Percentiles rank a stretch among this genome's conserved stretches.
These are phyloP conservation scores for Quercus engelmannii DNA, from an alignment of 306 rosid genomes.

Conservation along the genomic window DNA sequence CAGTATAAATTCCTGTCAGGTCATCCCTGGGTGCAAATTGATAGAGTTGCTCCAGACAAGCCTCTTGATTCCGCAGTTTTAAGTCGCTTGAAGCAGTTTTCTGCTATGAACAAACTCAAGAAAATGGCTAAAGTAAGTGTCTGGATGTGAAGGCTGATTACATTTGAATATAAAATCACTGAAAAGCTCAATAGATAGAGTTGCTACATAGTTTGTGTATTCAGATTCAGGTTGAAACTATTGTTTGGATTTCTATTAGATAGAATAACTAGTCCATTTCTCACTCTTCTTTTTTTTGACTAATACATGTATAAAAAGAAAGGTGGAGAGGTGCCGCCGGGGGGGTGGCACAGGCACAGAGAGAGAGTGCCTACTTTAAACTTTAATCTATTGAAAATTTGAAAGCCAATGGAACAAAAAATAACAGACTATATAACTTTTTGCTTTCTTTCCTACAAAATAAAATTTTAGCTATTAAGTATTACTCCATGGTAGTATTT, in stretches of 20 bases:
- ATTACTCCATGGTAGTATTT: background rate
- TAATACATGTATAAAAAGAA: too few species aligned
- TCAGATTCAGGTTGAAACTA: constrained; percentile 6
- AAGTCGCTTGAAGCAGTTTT: too few species aligned
- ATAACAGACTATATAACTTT: too few species aligned
- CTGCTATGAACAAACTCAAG: constrained; percentile 96
- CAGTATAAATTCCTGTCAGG: constrained; percentile 45
- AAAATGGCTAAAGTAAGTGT: constrained; percentile 91
- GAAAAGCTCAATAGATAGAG: constrained; percentile 7
- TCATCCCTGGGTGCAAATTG: constrained; percentile 98
- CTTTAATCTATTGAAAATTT: too few species aligned
- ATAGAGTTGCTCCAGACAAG: constrained; percentile 90
- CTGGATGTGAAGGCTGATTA: constrained; percentile 12
- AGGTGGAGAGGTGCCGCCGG: too few species aligned
- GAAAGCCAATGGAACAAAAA: too few species aligned
- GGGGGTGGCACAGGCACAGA: too few species aligned
- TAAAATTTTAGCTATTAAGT: constrained; percentile 18
- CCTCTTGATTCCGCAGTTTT: constrained; percentile 95
- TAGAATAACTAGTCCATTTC: background rate
- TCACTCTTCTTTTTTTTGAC: too few species aligned
- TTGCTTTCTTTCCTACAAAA: too few species aligned
- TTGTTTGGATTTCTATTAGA: background rate
- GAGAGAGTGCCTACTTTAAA: too few species aligned
- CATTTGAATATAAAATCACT: background rate
- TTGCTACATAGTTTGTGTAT: background rate